Evolutionary conservation across 169 alveolate species (phyloP).

Genomic region (Plasmodium chabaudi): DNA sequence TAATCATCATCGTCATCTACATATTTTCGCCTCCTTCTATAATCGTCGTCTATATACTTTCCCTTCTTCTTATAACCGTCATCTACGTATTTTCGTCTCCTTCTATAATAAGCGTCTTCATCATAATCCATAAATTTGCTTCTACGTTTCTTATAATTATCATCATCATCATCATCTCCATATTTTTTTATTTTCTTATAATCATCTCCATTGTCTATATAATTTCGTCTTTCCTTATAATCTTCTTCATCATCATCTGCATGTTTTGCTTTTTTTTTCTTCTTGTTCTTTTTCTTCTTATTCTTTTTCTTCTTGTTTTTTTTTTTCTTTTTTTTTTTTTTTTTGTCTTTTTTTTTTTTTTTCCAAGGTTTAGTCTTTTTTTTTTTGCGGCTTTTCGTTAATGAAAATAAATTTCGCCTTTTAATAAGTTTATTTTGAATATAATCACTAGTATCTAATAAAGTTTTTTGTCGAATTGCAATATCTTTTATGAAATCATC

Average conservation of each 20-base stretch:
- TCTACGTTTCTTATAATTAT: neutral
- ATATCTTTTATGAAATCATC: no score
- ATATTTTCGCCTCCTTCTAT: no score
- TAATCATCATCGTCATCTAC: no score
- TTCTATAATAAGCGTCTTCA: no score
- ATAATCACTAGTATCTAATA: no score
- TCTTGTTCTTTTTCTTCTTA: neutral
- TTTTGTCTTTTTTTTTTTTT: conserved; percentile 3
- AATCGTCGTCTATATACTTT: no score
- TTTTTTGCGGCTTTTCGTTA: conserved; percentile 11
- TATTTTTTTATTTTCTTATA: neutral
- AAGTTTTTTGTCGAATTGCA: no score
- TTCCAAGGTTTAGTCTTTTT: neutral
- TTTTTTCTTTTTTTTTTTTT: neutral
- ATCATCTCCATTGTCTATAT: neutral
- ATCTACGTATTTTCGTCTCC: no score
- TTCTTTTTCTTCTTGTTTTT: conserved; percentile 3
- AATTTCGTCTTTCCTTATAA: neutral
- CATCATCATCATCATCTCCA: neutral
- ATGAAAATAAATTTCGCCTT: conserved; percentile 13
- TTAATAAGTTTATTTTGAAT: neutral
- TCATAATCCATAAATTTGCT: no score
- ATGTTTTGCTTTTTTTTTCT: neutral
- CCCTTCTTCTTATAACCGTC: no score
- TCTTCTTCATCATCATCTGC: neutral